Conservation (phyloP, 2,329 filamentous ascomycete genomes). For the Colletotrichum sp. region DNA sequence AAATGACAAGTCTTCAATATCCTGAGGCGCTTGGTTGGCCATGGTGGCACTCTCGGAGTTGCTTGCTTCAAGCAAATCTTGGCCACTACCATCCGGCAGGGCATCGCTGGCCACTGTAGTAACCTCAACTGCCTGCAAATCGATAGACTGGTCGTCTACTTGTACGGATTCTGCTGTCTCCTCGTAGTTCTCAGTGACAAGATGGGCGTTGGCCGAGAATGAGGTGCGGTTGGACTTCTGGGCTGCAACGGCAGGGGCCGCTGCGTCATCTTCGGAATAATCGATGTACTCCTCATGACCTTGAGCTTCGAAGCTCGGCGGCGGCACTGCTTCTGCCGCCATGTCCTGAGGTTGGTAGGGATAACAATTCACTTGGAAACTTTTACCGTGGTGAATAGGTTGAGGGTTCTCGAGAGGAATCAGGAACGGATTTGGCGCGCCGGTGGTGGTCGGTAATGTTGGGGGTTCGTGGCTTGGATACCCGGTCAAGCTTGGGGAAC, state of each 20-base stretch:
- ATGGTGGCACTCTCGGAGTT: not conserved
- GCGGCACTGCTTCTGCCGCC: conserved; percentile 8
- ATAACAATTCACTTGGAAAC: not conserved
- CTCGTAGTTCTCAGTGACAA: not conserved
- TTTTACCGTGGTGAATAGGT: not conserved
- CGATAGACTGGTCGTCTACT: conserved; percentile 26
- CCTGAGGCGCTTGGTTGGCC: not conserved
- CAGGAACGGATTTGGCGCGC: not conserved
- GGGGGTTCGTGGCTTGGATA: not conserved
- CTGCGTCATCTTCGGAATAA: conserved; percentile 20
- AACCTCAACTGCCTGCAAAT: not conserved
- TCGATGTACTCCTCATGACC: conserved; percentile 18
- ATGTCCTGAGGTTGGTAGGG: not conserved
- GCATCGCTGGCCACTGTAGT: not conserved
- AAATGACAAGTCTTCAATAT: not conserved
- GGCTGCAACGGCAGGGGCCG: not conserved
- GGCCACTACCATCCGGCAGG: not conserved
- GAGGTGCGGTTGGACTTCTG: conserved; percentile 2
- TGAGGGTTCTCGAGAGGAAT: not conserved
- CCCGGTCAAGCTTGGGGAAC: not conserved
- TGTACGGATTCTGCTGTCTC: not conserved
- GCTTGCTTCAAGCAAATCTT: not conserved
- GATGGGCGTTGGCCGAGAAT: conserved; percentile 3
- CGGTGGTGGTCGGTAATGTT: not conserved
- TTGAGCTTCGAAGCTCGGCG: conserved; percentile 5